phyloP scores from a whole-genome alignment of 2,329 filamentous ascomycete genomes.

The Dryadomyces quercus-mongolicae region DNA sequence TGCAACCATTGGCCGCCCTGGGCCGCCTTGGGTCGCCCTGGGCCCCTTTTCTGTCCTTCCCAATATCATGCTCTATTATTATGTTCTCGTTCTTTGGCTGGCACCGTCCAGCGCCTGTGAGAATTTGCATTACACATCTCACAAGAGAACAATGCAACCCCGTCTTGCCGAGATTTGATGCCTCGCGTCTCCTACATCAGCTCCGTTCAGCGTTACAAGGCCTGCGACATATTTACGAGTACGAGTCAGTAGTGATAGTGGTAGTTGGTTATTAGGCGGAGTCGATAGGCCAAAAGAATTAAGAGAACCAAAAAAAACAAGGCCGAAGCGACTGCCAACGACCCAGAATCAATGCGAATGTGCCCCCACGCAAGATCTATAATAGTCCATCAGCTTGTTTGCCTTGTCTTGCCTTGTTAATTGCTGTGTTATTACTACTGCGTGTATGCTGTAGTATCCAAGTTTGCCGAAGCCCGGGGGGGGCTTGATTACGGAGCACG shows the following conservation, averaged over 20 bases:
- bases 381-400: background rate
- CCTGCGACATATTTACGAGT: background rate
- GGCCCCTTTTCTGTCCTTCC: too few relatives aligned
- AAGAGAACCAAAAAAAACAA: background rate
- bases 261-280: background rate
- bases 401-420: background rate
- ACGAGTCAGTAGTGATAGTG: background rate
- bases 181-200: background rate
- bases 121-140: too few relatives aligned
- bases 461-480: too few relatives aligned
- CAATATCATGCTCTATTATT: too few relatives aligned
- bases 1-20: too few relatives aligned
- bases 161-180: background rate
- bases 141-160: too few relatives aligned
- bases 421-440: background rate
- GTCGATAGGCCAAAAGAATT: background rate
- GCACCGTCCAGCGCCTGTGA: too few relatives aligned
- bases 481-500: background rate
- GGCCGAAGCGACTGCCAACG: background rate
- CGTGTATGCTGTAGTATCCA: too few relatives aligned
- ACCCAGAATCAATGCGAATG: background rate
- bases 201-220: background rate
- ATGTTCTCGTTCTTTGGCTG: too few relatives aligned
- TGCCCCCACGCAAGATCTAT: background rate
- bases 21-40: too few relatives aligned